phyloP scores from a whole-genome alignment of 2,329 filamentous ascomycete species.

The Dryadomyces quercus-mongolicae region DNA sequence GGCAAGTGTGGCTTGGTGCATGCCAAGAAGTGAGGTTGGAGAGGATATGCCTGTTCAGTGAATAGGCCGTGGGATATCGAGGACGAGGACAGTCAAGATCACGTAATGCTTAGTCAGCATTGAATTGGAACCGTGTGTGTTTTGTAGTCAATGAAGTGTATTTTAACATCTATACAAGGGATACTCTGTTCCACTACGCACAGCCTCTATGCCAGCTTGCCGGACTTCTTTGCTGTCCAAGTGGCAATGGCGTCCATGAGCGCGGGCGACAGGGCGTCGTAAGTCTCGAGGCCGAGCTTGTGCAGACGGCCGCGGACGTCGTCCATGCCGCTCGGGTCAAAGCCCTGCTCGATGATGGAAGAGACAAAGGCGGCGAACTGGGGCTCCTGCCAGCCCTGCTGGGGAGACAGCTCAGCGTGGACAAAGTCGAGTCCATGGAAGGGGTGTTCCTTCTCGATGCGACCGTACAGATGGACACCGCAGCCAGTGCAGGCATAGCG shows the following conservation, averaged over 20 bases:
- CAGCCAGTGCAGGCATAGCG: constrained; percentile 50
- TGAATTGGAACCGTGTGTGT: neutral
- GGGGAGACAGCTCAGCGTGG: constrained; percentile 46
- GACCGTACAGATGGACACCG: constrained; percentile 50
- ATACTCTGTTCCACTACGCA: neutral
- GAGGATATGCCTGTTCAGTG: too few species aligned
- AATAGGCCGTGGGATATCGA: too few species aligned
- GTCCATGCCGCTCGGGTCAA: constrained; percentile 39
- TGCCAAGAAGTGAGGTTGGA: neutral
- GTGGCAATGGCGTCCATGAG: constrained; percentile 52
- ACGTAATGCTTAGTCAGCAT: neutral
- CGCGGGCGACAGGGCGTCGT: constrained; percentile 47
- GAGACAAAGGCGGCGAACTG: constrained; percentile 59
- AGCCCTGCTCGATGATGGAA: constrained; percentile 57
- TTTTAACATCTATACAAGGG: neutral
- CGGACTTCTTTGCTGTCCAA: constrained; percentile 38
- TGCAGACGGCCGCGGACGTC: constrained; percentile 41
- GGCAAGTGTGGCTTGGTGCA: constrained; percentile 3
- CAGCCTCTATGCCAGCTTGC: constrained; percentile 13
- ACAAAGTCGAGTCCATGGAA: constrained; percentile 62
- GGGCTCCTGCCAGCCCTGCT: constrained; percentile 58
- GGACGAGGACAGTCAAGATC: too few species aligned
- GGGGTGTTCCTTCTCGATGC: constrained; percentile 51
- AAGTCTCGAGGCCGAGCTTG: constrained; percentile 43
- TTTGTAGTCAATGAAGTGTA: neutral